phyloP scores from a whole-genome alignment of 306 rosid genomes.

The Malus orientalis region DNA sequence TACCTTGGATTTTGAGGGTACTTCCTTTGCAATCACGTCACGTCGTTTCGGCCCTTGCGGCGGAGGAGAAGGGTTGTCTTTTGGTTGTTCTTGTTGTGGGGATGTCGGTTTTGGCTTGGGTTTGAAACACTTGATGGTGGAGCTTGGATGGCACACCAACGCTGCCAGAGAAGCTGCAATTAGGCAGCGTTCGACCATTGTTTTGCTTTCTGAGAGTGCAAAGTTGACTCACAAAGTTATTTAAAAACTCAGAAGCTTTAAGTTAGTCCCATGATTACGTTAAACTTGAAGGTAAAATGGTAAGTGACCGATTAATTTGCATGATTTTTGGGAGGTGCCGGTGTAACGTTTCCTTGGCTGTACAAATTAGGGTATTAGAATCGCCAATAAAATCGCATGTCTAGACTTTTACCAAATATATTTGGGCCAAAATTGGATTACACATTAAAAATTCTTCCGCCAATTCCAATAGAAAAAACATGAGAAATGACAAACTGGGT shows the following conservation, averaged over 20 bases:
- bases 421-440: no score
- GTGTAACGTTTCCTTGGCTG: no score
- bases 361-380: no score
- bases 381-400: no score
- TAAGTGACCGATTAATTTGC: background rate
- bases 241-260: background rate
- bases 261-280: background rate
- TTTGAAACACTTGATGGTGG: constrained; percentile 18
- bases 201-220: background rate
- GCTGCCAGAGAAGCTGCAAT: constrained; percentile 20
- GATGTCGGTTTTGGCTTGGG: background rate
- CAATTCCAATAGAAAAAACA: no score
- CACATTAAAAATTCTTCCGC: no score
- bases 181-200: constrained; percentile 19
- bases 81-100: no score
- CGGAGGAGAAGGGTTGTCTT: background rate
- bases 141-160: constrained; percentile 17
- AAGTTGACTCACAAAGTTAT: background rate
- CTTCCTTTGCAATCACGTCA: background rate
- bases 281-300: background rate
- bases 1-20: background rate
- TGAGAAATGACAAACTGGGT: no score
- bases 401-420: no score
- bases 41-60: background rate
- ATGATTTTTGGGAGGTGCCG: background rate